Evolutionary conservation across 1,284 basidiomycete species (phyloP).

Genomic region (Cryptococcus sp.): DNA sequence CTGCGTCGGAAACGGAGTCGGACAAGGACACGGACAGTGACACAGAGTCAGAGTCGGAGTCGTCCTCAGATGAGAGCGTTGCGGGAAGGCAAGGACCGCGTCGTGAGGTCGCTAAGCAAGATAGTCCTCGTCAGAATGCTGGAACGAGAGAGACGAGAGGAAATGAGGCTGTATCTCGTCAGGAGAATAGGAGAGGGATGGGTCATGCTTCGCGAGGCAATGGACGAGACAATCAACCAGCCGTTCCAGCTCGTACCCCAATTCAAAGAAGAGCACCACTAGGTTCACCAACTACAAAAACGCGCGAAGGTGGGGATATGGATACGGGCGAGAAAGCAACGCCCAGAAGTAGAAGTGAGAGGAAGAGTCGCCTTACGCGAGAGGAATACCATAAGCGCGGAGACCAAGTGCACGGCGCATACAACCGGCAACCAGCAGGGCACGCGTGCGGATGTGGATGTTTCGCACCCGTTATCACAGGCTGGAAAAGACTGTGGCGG

Average conservation of each 20-base stretch:
- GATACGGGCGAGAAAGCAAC: too few relatives aligned
- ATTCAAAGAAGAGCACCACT: too few relatives aligned
- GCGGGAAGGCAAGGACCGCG: not conserved
- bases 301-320: too few relatives aligned
- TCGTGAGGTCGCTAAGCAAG: not conserved
- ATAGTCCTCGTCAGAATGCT: not conserved
- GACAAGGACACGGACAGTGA: not conserved
- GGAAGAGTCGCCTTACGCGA: not conserved
- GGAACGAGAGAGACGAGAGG: too few relatives aligned
- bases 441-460: constrained; percentile 8
- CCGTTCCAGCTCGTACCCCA: too few relatives aligned
- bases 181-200: too few relatives aligned
- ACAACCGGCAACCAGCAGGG: not conserved
- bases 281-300: too few relatives aligned
- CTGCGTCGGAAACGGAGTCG: not conserved
- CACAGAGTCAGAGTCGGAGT: not conserved
- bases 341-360: too few relatives aligned
- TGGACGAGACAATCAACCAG: too few relatives aligned
- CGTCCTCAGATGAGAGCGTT: not conserved
- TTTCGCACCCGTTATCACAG: not conserved
- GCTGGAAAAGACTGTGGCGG: constrained; percentile 6
- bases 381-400: not conserved
- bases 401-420: not conserved
- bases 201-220: too few relatives aligned
- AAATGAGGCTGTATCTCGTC: too few relatives aligned